Percentiles rank a stretch among this genome's conserved stretches.
Conservation (phyloP, 805 yeast genomes). For the Starmera amethionina region DNA sequence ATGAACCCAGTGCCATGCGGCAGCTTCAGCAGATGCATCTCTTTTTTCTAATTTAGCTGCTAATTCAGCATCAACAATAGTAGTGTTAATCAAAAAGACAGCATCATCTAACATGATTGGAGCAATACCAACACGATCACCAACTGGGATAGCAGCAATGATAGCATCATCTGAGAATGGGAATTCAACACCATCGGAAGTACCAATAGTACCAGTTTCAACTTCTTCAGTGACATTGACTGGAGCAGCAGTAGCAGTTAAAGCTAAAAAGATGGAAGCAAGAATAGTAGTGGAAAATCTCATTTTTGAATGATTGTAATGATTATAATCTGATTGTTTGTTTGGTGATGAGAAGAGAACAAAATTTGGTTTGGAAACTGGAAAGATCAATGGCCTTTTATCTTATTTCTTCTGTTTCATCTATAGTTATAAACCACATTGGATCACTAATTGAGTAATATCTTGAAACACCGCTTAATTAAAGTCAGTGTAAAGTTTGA, state of each 20-base stretch:
- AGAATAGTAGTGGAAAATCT: slow-evolving; percentile 7
- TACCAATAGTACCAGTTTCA: slow-evolving; percentile 3
- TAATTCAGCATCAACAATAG: slow-evolving; percentile 4
- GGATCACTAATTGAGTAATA: too few species aligned
- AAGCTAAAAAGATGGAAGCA: slow-evolving; percentile 7
- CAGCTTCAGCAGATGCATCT: slow-evolving; percentile 6
- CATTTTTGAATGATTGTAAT: slow-evolving; percentile 1
- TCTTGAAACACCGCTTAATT: too few species aligned
- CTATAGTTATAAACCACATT: too few species aligned
- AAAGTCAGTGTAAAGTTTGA: too few species aligned
- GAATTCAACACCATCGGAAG: slow-evolving; percentile 13
- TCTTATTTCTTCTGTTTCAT: too few species aligned
- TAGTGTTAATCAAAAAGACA: slow-evolving; percentile 18
- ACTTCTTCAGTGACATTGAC: slow-evolving; percentile 3
- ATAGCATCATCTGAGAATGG: slow-evolving; percentile 19
- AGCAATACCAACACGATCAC: slow-evolving; percentile 13
- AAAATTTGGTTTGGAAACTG: too few species aligned
- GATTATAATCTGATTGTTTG: too few species aligned
- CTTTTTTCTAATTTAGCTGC: not conserved
- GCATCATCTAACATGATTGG: slow-evolving; percentile 16
- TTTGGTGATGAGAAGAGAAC: too few species aligned
- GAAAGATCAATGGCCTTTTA: too few species aligned
- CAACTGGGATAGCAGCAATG: slow-evolving; percentile 14
- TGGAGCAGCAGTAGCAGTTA: slow-evolving; percentile 3
- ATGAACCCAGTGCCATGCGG: slow-evolving; percentile 3